Base-by-base conservation (phyloP, 75 land plant genomes). In the Cunninghamia lanceolata region DNA sequence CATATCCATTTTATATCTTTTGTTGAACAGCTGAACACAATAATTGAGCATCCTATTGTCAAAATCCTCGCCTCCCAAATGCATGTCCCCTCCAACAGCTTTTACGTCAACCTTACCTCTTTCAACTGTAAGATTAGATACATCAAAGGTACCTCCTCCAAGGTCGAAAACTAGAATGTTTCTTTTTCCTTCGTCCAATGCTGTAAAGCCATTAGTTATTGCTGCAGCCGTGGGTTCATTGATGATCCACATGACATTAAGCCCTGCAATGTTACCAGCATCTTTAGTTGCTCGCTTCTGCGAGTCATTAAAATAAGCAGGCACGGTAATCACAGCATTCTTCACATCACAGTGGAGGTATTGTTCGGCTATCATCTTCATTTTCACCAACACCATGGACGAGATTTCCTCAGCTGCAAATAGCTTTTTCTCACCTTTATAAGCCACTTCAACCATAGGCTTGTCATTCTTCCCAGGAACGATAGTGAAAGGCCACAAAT, bases 221-320 rank as follows among this genome's bases (percentile, higher is more conserved):
- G 89, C 89, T 36, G 89, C 89, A 45, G 90, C 89, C 3, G 89
- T 89, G 1, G 89, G 89, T 90, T 89, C 89, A 66, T 88, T 88
- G 25, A 88, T 88, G 32, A 88, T 77, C 13, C 9, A 17, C 39
- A 43, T 63, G 21, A 87, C 88, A 38, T 86, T 87, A 19, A 87
- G 88, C 2, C 88, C 80, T 7, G 87, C 85, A 50, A 86, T 86
- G 0, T 13, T 9, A 9, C 87, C 86, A 4, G 56, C 87, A 84
- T 86, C 87, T 85, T 86, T 86, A 85, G 53, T 85, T 75, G 88
- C 87, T 30, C 86, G 74, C 42, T 88, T 87, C 87, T 85, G 88
- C 19, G 89, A 43, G 82, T 89, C 82, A 52, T 54, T 50, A 54
- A 76, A 53, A 53, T 46, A 86, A 36, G 87, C 87, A 30, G 88